phyloP scores from a whole-genome alignment of 1,139 yeast genomes.

The Candida sanyaensis region DNA sequence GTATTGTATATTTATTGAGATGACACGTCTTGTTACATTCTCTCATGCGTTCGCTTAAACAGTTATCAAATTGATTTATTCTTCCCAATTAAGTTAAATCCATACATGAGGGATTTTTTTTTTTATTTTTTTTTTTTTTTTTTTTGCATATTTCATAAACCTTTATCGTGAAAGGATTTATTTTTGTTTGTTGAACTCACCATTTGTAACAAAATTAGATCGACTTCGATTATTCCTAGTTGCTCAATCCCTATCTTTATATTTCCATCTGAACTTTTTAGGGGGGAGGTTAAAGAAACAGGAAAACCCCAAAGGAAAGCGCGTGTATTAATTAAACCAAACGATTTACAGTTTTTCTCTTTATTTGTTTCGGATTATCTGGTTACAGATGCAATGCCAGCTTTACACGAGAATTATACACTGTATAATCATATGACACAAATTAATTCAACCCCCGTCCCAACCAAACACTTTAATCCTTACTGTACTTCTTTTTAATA shows the following conservation, averaged over 20 bases:
- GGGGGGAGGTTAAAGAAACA: too few species aligned
- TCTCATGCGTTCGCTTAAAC: not conserved
- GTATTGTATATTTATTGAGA: too few species aligned
- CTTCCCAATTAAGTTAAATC: constrained; percentile 1
- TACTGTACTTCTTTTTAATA: too few species aligned
- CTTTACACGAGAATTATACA: not conserved
- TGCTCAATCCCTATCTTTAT: not conserved
- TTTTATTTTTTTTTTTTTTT: not conserved
- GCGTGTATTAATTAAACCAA: too few species aligned
- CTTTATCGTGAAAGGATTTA: too few species aligned
- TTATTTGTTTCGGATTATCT: not conserved
- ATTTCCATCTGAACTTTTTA: too few species aligned
- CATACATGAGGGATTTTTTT: not conserved
- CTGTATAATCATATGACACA: constrained; percentile 1
- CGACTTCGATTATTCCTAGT: not conserved
- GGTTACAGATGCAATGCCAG: not conserved
- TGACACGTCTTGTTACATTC: constrained; percentile 3
- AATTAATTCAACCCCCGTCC: not conserved
- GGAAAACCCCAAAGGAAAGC: too few species aligned
- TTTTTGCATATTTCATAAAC: not conserved
- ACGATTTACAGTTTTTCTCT: not conserved
- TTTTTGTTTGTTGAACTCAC: too few species aligned
- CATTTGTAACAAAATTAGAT: not conserved
- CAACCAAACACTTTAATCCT: too few species aligned
- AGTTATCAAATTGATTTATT: too few species aligned